Evolutionary conservation across 192 early-diverging fungal genomes (phyloP), one percentile per base, ranked within the genome.

Genomic region (Thamnidium elegans): DNA sequence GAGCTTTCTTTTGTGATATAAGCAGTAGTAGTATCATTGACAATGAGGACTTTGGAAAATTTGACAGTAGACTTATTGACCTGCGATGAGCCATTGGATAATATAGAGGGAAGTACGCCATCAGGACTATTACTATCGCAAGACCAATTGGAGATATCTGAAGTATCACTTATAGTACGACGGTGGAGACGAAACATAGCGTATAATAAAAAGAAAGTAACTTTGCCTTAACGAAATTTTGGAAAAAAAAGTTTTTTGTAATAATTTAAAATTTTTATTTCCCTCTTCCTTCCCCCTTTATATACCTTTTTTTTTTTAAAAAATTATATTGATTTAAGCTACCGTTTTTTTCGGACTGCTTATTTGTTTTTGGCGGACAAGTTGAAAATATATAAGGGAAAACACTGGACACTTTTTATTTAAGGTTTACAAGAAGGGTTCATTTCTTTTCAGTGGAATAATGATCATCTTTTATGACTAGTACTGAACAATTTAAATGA

Each of bases 401-500:
- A 39, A 39, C 36, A 39, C 4, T 39, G 36, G 36, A 39, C 9
- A 39, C 36, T 39, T 9, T 39, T 39, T 39, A 39, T 39, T 39
- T 39, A 39, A 39, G 36, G 36, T 39, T 39, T 39, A 4, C 4
- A 10, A 39, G 4, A 6, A 39, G 5, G 36, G 36, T 10, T 39
- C 36, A 4, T 1, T 39, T 39, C 0, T 3, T 39, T 39, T 48
- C 46, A 7, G 3, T 43, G 0, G 2, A n/a, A 39, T 58, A 58
- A 48, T 53, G 42, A 1, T 61, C 50, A 36, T 62, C 59, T 17
- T 61, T 60, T 13, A 68, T 50, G 1, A 68, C 59, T 14, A 68
- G 43, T 7, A 68, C 52, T 45, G 67, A 61, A 13, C 43, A 54
- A 30, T 68, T 62, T 4, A 68, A 43, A 8, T 68, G 48, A 32